Percentiles rank a stretch among this genome's conserved stretches.
Evolutionary conservation across 331 rosid species (phyloP).

Genomic region (Rosa hybrid): DNA sequence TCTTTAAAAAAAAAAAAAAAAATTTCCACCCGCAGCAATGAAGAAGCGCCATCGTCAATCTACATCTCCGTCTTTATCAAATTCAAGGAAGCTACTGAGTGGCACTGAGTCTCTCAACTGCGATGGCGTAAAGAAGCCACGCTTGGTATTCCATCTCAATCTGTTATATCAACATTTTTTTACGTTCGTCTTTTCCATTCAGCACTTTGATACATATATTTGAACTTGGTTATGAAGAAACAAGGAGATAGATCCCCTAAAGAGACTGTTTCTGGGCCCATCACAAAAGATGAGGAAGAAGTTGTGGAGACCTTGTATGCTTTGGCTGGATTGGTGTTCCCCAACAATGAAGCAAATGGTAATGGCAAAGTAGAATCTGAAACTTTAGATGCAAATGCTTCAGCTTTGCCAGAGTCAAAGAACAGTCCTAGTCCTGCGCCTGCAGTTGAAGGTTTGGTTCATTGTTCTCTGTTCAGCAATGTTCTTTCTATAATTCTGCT

Average conservation of each 20-base stretch:
- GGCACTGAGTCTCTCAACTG: slow-evolving; percentile 40
- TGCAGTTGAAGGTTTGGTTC: slow-evolving; percentile 50
- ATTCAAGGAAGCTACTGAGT: slow-evolving; percentile 48
- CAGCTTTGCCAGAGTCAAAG: slow-evolving; percentile 34
- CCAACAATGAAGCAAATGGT: slow-evolving; percentile 37
- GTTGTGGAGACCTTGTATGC: slow-evolving; percentile 77
- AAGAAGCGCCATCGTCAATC: slow-evolving; percentile 72
- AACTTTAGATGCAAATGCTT: slow-evolving; percentile 41
- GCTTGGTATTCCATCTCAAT: slow-evolving; percentile 33
- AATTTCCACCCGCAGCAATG: slow-evolving; percentile 41
- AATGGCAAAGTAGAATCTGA: slow-evolving; percentile 23
- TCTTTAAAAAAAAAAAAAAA: too few relatives aligned
- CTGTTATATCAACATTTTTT: slow-evolving; percentile 17
- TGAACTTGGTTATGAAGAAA: slow-evolving; percentile 51
- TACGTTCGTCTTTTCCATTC: slow-evolving; percentile 14
- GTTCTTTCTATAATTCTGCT: not conserved
- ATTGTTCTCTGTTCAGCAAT: not conserved
- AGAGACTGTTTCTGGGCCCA: slow-evolving; percentile 40
- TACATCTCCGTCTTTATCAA: slow-evolving; percentile 36
- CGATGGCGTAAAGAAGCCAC: slow-evolving; percentile 42
- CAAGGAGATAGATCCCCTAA: slow-evolving; percentile 37
- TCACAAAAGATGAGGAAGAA: slow-evolving; percentile 92
- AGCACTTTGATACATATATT: slow-evolving; percentile 23
- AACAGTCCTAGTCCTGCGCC: slow-evolving; percentile 33
- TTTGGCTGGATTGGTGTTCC: slow-evolving; percentile 72